Conservation (phyloP, 345 rosid species). For the Eucalyptus rudis region DNA sequence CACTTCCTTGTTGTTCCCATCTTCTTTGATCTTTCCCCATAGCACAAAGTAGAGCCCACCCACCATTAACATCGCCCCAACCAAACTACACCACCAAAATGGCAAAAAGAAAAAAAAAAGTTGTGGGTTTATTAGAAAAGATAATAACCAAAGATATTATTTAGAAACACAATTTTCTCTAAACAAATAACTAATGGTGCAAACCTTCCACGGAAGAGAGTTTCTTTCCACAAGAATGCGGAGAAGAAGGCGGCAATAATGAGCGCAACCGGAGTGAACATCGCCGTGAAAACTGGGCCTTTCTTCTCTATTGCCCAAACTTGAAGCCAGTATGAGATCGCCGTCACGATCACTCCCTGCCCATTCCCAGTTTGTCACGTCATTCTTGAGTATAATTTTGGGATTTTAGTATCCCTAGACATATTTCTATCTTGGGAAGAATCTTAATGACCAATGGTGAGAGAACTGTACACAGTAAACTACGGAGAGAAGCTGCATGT, state of each 20-base stretch:
- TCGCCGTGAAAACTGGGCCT: constrained; percentile 76
- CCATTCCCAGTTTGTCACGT: not conserved
- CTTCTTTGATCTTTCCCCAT: constrained; percentile 81
- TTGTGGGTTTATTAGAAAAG: not conserved
- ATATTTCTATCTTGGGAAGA: not conserved
- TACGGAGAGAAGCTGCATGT: constrained; percentile 58
- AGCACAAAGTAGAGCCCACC: constrained; percentile 63
- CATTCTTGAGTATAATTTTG: not conserved
- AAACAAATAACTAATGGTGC: no score
- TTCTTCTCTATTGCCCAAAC: constrained; percentile 77
- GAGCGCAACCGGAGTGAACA: constrained; percentile 75
- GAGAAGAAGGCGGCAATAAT: constrained; percentile 61
- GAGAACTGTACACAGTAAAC: constrained; percentile 56
- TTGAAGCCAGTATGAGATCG: constrained; percentile 76
- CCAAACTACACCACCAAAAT: constrained; percentile 25
- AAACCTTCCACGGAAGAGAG: constrained; percentile 62
- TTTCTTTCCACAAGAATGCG: constrained; percentile 55
- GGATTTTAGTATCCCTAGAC: not conserved
- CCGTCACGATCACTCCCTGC: constrained; percentile 70
- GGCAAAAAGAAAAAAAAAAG: no score
- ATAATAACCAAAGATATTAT: not conserved
- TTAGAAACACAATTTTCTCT: not conserved
- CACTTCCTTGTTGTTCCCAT: not conserved
- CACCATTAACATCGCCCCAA: constrained; percentile 65
- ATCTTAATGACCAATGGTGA: not conserved